Conservation (phyloP, 2,329 filamentous ascomycete genomes). For the Fusarium sp. region DNA sequence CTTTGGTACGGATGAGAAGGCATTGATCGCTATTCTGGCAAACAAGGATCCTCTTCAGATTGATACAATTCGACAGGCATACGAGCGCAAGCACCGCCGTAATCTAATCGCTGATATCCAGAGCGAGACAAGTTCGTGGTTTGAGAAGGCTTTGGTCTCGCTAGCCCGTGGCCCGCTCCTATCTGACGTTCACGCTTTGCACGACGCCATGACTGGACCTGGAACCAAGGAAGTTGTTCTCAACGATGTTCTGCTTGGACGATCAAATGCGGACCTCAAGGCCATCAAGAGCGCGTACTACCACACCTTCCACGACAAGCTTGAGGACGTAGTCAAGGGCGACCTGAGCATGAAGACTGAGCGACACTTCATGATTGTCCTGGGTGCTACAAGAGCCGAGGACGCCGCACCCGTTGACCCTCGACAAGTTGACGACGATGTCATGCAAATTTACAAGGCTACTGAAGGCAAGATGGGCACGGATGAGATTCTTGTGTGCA, state of each 20-base stretch:
- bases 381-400: constrained; percentile 79
- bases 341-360: constrained; percentile 91
- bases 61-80: constrained; percentile 74
- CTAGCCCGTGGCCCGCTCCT: constrained; percentile 82
- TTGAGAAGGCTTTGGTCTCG: constrained; percentile 79
- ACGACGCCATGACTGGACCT: constrained; percentile 78
- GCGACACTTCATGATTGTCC: constrained; percentile 84
- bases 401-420: constrained; percentile 81
- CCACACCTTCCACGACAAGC: constrained; percentile 70
- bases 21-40: constrained; percentile 76
- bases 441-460: constrained; percentile 80
- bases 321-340: constrained; percentile 78
- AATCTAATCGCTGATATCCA: constrained; percentile 81
- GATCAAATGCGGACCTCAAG: constrained; percentile 87
- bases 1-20: constrained; percentile 87
- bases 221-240: constrained; percentile 90
- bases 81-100: constrained; percentile 72
- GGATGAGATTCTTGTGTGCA: constrained; percentile 81
- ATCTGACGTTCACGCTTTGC: constrained; percentile 78
- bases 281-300: constrained; percentile 87
- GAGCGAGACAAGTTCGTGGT: constrained; percentile 80
- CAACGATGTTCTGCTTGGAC: constrained; percentile 85
- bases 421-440: constrained; percentile 79
- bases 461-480: constrained; percentile 80
- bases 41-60: constrained; percentile 84